Base-by-base conservation (phyloP, 345 rosid genomes). In the Populus nigra region DNA sequence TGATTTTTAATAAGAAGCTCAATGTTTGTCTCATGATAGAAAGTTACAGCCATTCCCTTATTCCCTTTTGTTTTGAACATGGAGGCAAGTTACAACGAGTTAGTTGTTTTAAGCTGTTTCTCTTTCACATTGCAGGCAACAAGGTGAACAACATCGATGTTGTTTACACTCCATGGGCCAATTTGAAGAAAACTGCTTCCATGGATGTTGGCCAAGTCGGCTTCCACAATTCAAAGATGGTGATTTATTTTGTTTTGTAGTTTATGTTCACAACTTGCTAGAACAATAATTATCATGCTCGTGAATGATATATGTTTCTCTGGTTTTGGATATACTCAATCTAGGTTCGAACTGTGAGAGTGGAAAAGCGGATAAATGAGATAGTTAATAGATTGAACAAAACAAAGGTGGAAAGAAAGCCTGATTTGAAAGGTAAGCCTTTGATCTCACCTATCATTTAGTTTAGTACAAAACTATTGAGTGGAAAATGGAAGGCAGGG, bases 201-300 rank as follows among this genome's bases (percentile, higher is more conserved):
- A 96, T 96, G 99, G 98, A 96, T 84, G 98, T 93, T 76, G 99
- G 99, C 47, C 99, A 96, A 92, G 97, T 96, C 77, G 97, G 98
- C 77, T 96, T 96, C 86, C 88, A 92, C 86, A 91, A 88, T 83
- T 49, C 97, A 1, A 96, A 90, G 89, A 90, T 88, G 96, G 99
- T 90, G 82, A 88, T 73, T 66, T 62, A 63, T 71, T 55, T 23
- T 55, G 5, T 49, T 41, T 36, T 20, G 9, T 38, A 2, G 35
- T 62, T 47, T 59, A 38, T 41, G 20, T 69, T 65, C 9, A 16
- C 75, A 17, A 27, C 22, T 35, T 35, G 27, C 7, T 63, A 59
- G 61, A 11, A 45, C 31, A 23, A 16, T 41, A 6, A 69, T 55
- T 31, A 33, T 18, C 17, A 5, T 22, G 11, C n/a, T 4, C 53